These are phyloP conservation scores for Orbilia oligospora DNA, from an alignment of 2,329 filamentous ascomycete species.

Conservation along the genomic window DNA sequence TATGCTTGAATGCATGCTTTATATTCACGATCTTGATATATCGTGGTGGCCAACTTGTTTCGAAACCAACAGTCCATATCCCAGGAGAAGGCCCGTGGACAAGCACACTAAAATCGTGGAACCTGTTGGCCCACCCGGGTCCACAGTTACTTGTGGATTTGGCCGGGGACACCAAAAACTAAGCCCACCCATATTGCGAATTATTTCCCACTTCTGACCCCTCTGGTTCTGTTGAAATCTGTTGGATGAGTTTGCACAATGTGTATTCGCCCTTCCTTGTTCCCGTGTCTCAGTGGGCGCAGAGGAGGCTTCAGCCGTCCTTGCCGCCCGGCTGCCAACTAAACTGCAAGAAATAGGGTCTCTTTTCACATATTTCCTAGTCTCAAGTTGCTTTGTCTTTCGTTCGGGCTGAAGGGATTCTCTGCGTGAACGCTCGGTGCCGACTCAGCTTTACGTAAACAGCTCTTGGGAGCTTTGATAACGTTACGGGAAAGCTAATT, in stretches of 20 bases:
- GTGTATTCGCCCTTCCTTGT: conserved; percentile 45
- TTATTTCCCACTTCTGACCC: conserved; percentile 12
- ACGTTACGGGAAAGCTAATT: conserved; percentile 37
- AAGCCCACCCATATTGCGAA: conserved; percentile 16
- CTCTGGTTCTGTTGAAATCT: conserved; percentile 46
- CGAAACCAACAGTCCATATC: conserved; percentile 35
- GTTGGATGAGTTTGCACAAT: conserved; percentile 51
- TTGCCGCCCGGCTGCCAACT: conserved; percentile 48
- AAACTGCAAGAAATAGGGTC: conserved; percentile 11
- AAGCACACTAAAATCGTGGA: conserved; percentile 8
- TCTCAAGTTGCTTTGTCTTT: conserved; percentile 4
- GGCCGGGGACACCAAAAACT: conserved; percentile 1
- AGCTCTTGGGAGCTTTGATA: conserved; percentile 32
- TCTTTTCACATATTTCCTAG: conserved; percentile 7
- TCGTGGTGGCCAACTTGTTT: conserved; percentile 27
- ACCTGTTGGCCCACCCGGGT: conserved; percentile 13
- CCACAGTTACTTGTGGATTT: conserved; percentile 29
- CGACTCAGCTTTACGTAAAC: conserved; percentile 48
- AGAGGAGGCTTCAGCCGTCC: conserved; percentile 57
- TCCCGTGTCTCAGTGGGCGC: conserved; percentile 60
- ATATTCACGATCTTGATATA: not conserved
- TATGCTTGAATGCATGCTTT: not conserved
- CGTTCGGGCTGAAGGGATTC: conserved; percentile 36
- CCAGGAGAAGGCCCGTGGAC: conserved; percentile 26
- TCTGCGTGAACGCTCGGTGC: conserved; percentile 23